Conservation (phyloP, 192 early-diverging fungal species). For the Backusella morwellensis region DNA sequence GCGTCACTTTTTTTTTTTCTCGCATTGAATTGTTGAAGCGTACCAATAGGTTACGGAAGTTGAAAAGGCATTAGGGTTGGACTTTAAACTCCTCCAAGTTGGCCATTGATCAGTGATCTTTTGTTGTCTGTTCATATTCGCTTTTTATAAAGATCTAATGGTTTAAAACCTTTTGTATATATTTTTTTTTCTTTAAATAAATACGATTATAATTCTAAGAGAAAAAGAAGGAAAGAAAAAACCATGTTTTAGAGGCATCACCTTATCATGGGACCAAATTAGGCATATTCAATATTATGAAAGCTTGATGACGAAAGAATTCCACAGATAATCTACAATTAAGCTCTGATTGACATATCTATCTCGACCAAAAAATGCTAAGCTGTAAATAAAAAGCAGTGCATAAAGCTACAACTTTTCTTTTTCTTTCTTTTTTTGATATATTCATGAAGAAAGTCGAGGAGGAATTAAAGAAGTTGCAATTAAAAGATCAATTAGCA, state of each 20-base stretch:
- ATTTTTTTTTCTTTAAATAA: not conserved
- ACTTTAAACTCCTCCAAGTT: not conserved
- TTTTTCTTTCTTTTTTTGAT: too few species aligned
- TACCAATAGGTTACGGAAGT: not conserved
- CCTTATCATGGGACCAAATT: not conserved
- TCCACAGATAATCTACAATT: not conserved
- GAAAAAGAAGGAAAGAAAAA: not conserved
- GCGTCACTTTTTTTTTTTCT: not conserved
- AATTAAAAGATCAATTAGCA: too few species aligned
- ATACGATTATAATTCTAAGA: not conserved
- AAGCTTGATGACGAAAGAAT: not conserved
- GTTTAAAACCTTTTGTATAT: not conserved
- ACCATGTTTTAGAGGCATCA: not conserved
- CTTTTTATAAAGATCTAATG: not conserved
- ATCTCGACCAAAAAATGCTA: not conserved
- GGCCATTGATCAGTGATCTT: not conserved
- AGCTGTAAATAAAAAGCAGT: not conserved
- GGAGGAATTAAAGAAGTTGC: too few species aligned
- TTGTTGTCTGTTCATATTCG: not conserved
- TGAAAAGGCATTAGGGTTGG: not conserved
- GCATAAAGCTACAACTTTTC: too few species aligned
- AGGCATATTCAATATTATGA: slow-evolving; percentile 1
- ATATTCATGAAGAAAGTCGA: too few species aligned
- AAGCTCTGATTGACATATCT: not conserved
- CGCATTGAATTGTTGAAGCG: not conserved